Conservation (phyloP, 768 basidiomycete species). For the Trametes cingulata region DNA sequence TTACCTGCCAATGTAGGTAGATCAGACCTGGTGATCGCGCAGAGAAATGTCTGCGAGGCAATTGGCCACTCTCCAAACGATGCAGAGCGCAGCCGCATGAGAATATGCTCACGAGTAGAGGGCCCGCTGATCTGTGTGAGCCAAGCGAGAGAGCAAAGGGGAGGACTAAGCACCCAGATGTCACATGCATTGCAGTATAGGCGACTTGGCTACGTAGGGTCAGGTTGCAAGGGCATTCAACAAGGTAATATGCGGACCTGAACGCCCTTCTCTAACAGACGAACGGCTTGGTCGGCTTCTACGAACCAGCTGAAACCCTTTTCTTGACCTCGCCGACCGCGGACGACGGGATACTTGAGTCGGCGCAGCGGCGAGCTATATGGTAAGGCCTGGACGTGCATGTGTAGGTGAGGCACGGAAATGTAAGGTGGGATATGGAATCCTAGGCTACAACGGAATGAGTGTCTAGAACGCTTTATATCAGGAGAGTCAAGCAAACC, state of each 20-base stretch:
- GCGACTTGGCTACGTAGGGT: neutral
- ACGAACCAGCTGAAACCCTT: slow-evolving; percentile 80
- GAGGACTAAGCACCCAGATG: neutral
- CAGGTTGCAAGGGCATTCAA: slow-evolving; percentile 23
- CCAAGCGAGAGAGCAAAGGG: neutral
- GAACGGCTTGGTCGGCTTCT: slow-evolving; percentile 58
- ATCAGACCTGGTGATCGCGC: too few relatives aligned
- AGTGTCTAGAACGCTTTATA: neutral
- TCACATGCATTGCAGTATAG: slow-evolving; percentile 1
- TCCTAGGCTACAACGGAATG: slow-evolving; percentile 52
- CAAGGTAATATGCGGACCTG: slow-evolving; percentile 53
- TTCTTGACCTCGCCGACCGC: slow-evolving; percentile 33
- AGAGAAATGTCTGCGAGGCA: neutral
- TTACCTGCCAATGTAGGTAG: too few relatives aligned
- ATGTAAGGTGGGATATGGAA: slow-evolving; percentile 84
- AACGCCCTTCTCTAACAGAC: slow-evolving; percentile 56
- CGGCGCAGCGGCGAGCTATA: slow-evolving; percentile 45
- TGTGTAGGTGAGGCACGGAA: slow-evolving; percentile 69
- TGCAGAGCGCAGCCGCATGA: neutral
- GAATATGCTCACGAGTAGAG: slow-evolving; percentile 8
- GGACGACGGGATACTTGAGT: slow-evolving; percentile 52
- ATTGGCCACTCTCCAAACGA: neutral
- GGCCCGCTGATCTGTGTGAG: neutral
- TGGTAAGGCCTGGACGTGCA: slow-evolving; percentile 72
- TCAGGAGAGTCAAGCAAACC: slow-evolving; percentile 35